Base-by-base conservation (phyloP, 495 filamentous ascomycete genomes). In the Ramalina peruviana region DNA sequence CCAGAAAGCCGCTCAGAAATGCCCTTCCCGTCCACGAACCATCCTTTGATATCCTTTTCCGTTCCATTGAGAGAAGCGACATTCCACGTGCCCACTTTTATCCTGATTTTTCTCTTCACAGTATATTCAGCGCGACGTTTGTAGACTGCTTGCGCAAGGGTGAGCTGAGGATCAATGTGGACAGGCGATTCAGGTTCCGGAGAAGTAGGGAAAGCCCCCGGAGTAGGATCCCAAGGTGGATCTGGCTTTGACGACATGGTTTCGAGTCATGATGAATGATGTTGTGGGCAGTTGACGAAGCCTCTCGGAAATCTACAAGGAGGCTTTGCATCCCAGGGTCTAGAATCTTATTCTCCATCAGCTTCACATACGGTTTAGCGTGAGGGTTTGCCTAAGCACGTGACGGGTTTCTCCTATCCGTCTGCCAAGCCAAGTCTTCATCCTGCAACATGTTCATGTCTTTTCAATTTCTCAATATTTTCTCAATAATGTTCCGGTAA, bases 1-100 rank as follows among this genome's bases (percentile, higher is more conserved):
- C 74, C 74, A 0, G 74, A 72, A 12, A 88, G 59, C 12, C 66
- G 64, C 36, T 80, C 70, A 52, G 78, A 74, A 2, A 88, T 58
- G 6, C 83, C 87, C 56, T 85, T 77, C 4, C 82, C 83, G 3
- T 82, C 70, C 16, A 88, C 72, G 60, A 95, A 93, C 89, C 89
- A 96, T 26, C 73, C 78, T 1, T 76, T 83, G 7, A 96, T 67
- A 62, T 95, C 89, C 53, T 84, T 82, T 62, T 94, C 88, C 1
- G 86, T 89, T 30, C 82, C 85, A 37, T 81, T 73, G 50, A 82
- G 75, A 1, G 83, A 79, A 7, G 88, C 93, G 25, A 96, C 86
- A 65, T 99, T 99, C 93, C 93, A 99, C 1, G 83, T 81, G 5
- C 88, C 92, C 20, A 96, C 70, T 59, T 94, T 96, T 56, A 97